Base-by-base conservation (phyloP, 108 stramenopile genomes). In the Hondaea fermentalgiana region DNA sequence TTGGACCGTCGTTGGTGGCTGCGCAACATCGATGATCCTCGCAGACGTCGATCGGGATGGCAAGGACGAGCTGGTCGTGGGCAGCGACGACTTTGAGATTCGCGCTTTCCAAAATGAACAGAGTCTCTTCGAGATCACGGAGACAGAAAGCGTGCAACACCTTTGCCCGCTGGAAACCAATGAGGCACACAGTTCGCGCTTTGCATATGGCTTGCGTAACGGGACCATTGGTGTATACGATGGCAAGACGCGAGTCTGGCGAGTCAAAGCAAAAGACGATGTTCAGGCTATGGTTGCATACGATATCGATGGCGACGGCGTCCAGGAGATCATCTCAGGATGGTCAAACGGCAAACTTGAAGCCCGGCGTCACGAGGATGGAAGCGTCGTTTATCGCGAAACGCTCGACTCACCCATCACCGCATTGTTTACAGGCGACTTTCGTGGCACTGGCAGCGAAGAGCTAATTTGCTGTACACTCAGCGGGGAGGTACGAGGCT, bases 1-100 rank as follows among this genome's bases (percentile, higher is more conserved):
- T 21, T 95, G 94, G 94, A 94, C 93, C 14, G 94, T 95, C 49
- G 93, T 94, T 0, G 94, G 94, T 5, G 94, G 93, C 87, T 88
- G 92, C 47, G 93, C 93, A 5, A 60, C 91, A 21, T 72, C 91
- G 4, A 89, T 94, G 92, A 45, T 92, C 12, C 44, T 43, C 21
- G 91, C 91, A 51, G 89, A 47, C 0, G 23, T 44, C 23, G 76
- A 59, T 6, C 44, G 87, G 5, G 87, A 57, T 10, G 93, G 92
- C 5, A 29, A 53, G 14, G 5, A 5, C 8, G 64, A 92, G 19
- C 89, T 94, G 3, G 55, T 94, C 4, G 93, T 93, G 10, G 94
- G 93, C 10, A 71, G 60, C 5, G 91, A 90, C 43, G 93, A 92
- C 49, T 90, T 89, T 43, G 92, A 90, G 42, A 72, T 93, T 23